phyloP scores from a whole-genome alignment of 2,329 filamentous ascomycete genomes.

The Diaporthe australafricana region DNA sequence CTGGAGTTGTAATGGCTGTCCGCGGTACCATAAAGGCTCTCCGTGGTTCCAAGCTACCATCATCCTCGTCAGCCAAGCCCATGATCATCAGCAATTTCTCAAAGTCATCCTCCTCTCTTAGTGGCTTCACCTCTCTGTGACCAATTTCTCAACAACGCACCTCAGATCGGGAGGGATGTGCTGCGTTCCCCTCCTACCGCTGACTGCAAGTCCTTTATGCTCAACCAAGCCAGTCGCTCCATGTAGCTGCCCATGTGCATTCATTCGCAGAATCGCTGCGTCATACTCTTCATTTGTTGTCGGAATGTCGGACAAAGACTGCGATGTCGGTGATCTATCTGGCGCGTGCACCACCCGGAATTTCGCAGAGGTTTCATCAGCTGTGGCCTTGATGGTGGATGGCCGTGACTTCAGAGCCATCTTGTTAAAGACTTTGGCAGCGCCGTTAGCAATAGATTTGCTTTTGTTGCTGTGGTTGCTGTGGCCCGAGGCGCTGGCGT shows the following conservation, averaged over 20 bases:
- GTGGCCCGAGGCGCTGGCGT: constrained; percentile 10
- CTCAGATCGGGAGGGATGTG: neutral
- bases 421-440: constrained; percentile 25
- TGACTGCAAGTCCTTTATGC: too few relatives aligned
- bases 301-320: constrained; percentile 4
- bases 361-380: neutral
- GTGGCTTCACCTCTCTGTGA: too few relatives aligned
- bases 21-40: neutral
- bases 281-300: constrained; percentile 32
- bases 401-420: constrained; percentile 21
- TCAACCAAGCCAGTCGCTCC: neutral
- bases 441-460: constrained; percentile 8
- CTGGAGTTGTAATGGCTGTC: neutral
- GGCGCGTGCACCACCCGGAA: constrained; percentile 34
- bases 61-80: neutral
- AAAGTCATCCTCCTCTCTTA: neutral
- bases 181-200: neutral
- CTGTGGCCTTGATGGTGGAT: neutral
- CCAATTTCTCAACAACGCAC: neutral
- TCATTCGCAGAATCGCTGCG: constrained; percentile 21
- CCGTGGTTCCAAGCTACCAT: neutral
- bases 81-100: neutral
- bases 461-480: constrained; percentile 1
- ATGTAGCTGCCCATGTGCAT: neutral
- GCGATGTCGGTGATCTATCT: constrained; percentile 15